Evolutionary conservation across 345 rosid species (phyloP), one percentile per base, ranked within the genome.

Genomic region (Salix brachista): DNA sequence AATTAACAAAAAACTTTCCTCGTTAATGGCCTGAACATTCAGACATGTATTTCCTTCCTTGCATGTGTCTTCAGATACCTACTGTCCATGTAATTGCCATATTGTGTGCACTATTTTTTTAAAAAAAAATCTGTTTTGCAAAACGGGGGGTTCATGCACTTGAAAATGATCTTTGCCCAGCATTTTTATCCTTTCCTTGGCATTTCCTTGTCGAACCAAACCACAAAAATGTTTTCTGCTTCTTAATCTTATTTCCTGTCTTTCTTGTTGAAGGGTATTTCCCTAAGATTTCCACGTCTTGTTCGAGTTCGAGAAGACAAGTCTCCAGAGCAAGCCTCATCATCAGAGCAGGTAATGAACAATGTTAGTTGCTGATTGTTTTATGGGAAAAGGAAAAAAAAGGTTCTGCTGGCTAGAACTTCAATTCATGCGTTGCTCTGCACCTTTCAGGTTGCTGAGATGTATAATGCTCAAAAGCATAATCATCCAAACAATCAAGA

Each of bases 241-340:
- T 70, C 30, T 62, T 11, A 8, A 8, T 56, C 14, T 65, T 16
- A 50, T 73, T 69, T 74, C 25, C 30, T 17, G 26, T 76, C 17
- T 3, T 46, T 56, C 65, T 77, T 79, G 77, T 65, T 25, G 2
- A 75, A 93, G 97, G 97, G 99, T 11, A 88, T 93, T 64, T 92
- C 97, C 73, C 92, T 93, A 11, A 92, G 96, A 28, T 96, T 93
- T 87, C 97, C 99, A 36, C 95, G 97, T 21, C 83, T 96, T 41
- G 65, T 96, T 41, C 93, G 91, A 69, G 94, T 93, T 80, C 84
- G 97, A 36, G 91, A 87, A 80, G 99, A 96, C 72, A 93, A 93
- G 86, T 75, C 82, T 46, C 98, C 97, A 25, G 97, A 93, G 86
- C 84, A 87, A 61, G 96, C 96, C 65, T 81, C 97, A 74, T 85